Conservation (phyloP, 179 eudicot genomes). For the Carnegiea gigantea region DNA sequence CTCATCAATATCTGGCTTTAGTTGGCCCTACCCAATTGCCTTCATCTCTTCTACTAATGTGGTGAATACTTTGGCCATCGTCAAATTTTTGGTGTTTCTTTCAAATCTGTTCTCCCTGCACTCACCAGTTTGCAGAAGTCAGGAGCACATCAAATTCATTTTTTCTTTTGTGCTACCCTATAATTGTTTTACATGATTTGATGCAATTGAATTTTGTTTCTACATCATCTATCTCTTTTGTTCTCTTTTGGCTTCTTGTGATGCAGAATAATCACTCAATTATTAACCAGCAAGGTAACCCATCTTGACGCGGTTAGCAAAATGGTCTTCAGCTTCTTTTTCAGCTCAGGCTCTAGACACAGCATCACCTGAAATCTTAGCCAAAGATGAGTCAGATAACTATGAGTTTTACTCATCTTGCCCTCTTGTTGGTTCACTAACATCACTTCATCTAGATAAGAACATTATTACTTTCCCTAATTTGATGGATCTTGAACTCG, state of each 20-base stretch:
- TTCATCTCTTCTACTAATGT: conserved; percentile 97
- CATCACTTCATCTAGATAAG: not conserved
- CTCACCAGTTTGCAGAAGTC: conserved; percentile 17
- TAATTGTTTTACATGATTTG: not conserved
- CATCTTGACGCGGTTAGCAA: conserved; percentile 94
- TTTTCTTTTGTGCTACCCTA: not conserved
- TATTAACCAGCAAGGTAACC: not conserved
- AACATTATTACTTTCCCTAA: not conserved
- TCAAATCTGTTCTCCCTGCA: conserved; percentile 88
- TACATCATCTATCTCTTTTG: not conserved
- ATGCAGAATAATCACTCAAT: not conserved
- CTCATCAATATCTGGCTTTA: conserved; percentile 56
- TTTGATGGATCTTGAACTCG: not conserved
- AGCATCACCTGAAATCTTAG: conserved; percentile 55
- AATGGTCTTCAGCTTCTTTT: conserved; percentile 85
- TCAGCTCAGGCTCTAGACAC: conserved; percentile 79
- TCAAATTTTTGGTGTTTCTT: conserved; percentile 84
- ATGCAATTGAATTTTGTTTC: not conserved
- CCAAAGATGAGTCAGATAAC: conserved; percentile 10
- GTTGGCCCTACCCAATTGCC: conserved; percentile 72
- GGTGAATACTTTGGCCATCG: conserved; percentile 87
- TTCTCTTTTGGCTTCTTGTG: not conserved
- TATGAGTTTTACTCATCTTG: not conserved
- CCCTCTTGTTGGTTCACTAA: not conserved
- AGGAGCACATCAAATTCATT: not conserved